A percentile compares a stretch with the other conserved stretches of the same genome.
Conservation (phyloP, 768 basidiomycete species). For the Lepiota brunneoincarnata region DNA sequence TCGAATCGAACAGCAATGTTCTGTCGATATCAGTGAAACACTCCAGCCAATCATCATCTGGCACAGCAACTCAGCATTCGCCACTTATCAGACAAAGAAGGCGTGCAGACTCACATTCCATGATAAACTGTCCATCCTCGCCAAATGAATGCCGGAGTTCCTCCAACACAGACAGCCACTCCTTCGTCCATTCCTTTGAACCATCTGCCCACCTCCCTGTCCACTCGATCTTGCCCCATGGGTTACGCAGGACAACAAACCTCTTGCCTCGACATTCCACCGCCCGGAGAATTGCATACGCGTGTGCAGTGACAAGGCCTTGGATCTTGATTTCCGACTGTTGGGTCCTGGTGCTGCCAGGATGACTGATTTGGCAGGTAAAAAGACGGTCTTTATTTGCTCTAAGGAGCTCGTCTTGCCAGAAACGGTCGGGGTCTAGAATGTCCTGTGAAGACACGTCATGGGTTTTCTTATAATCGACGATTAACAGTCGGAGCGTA, state of each 20-base stretch:
- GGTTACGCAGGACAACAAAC: constrained; percentile 46
- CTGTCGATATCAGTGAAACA: constrained; percentile 43
- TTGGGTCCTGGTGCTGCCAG: constrained; percentile 28
- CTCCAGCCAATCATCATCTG: constrained; percentile 39
- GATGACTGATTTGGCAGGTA: constrained; percentile 40
- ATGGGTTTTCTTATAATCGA: too few relatives aligned
- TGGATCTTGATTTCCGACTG: constrained; percentile 23
- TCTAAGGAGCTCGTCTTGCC: constrained; percentile 43
- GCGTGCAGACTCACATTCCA: constrained; percentile 40
- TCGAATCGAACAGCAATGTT: constrained; percentile 42
- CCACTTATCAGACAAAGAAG: background rate
- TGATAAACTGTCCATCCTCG: constrained; percentile 45
- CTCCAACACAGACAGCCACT: constrained; percentile 38
- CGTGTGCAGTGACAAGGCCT: constrained; percentile 40
- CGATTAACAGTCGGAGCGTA: constrained; percentile 5
- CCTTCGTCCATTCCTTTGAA: constrained; percentile 45
- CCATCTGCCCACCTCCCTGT: constrained; percentile 48
- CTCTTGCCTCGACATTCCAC: constrained; percentile 40
- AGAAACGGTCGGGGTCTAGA: constrained; percentile 46
- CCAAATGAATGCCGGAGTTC: constrained; percentile 40
- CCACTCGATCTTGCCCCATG: constrained; percentile 47
- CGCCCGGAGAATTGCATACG: constrained; percentile 44
- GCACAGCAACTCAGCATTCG: background rate
- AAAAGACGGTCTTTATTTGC: constrained; percentile 50
- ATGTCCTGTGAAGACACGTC: constrained; percentile 35